phyloP scores from a whole-genome alignment of 805 yeast genomes.

The Wickerhamiella spandovensis region DNA sequence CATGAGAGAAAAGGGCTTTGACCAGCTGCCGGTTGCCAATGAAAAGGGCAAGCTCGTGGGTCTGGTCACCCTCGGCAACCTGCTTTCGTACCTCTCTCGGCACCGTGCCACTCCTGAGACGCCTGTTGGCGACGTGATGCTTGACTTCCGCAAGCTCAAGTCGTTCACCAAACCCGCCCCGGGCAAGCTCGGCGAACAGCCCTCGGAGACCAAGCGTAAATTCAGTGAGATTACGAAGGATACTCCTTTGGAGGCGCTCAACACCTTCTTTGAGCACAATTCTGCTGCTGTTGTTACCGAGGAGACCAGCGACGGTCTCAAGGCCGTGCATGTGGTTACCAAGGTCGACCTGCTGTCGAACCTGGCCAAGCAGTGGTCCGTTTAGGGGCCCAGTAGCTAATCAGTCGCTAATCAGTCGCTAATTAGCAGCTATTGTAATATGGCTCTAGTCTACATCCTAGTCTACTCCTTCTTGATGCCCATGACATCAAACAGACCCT shows the following conservation, averaged over 20 bases:
- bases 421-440: constrained; percentile 1
- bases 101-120: constrained; percentile 43
- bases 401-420: not conserved
- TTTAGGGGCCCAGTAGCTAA: not conserved
- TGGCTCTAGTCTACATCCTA: not conserved
- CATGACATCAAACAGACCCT: constrained; percentile 10
- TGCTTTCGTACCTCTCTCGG: constrained; percentile 53
- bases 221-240: constrained; percentile 53
- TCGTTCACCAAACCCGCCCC: constrained; percentile 36
- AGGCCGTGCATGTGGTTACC: constrained; percentile 74
- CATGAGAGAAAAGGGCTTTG: constrained; percentile 64
- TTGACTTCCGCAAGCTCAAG: constrained; percentile 61
- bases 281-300: constrained; percentile 77
- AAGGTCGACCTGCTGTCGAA: constrained; percentile 66
- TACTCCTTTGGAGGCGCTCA: constrained; percentile 54
- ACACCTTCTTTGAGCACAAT: constrained; percentile 70
- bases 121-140: constrained; percentile 44
- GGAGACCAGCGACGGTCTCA: constrained; percentile 25
- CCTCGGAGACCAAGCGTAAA: constrained; percentile 36
- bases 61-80: constrained; percentile 58
- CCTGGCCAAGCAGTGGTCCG: constrained; percentile 18
- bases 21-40: constrained; percentile 68
- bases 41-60: constrained; percentile 53
- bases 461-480: constrained; percentile 1
- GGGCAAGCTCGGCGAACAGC: constrained; percentile 31